Evolutionary conservation across 2,329 filamentous ascomycete species (phyloP), one percentile per base, ranked within the genome.

Genomic region (Nothophoma quercina): DNA sequence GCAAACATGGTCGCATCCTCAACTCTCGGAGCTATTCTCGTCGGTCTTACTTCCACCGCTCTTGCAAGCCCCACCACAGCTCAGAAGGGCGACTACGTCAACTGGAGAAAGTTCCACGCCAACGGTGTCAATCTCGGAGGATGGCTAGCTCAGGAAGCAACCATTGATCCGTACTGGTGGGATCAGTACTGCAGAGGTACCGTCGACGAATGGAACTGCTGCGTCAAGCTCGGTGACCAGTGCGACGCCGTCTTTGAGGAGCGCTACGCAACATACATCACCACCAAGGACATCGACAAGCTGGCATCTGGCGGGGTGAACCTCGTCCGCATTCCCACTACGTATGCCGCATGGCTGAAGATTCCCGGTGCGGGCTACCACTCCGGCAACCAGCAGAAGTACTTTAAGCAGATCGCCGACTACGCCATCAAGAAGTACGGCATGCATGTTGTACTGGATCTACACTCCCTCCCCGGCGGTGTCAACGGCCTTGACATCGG

Each of bases 341-440:
- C 68, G 6, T 76, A 75, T 36, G 69, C 73, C 1, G 70, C 71
- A 4, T 77, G 72, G 73, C 51, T 75, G 39, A 62, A 69, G 13
- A 63, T 74, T 7, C 71, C 72, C 7, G 71, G 71, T 3, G 64
- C 58, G 5, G 44, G 67, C 22, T 56, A 74, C 16, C 73, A 76
- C 56, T 52, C 46, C 26, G 73, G 73, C 19, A 68, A 68, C 21
- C 73, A 76, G 49, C 38, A 52, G 6, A 41, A 53, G 13, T 63
- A 66, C 51, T 58, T 76, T n/a, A 59, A 60, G 32, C 60, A 45
- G 1, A 70, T 75, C 29, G 59, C 70, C 7, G 60, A 64, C 7
- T 77, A 76, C 43, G 73, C 73, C 28, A 76, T 75, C 39, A 51
- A 58, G 7, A 70, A 63, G 21, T 70, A 73, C 51, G 62, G 59